These are phyloP conservation scores for Uncinocarpus reesii DNA, from an alignment of 2,329 filamentous ascomycete species.

Conservation along the genomic window DNA sequence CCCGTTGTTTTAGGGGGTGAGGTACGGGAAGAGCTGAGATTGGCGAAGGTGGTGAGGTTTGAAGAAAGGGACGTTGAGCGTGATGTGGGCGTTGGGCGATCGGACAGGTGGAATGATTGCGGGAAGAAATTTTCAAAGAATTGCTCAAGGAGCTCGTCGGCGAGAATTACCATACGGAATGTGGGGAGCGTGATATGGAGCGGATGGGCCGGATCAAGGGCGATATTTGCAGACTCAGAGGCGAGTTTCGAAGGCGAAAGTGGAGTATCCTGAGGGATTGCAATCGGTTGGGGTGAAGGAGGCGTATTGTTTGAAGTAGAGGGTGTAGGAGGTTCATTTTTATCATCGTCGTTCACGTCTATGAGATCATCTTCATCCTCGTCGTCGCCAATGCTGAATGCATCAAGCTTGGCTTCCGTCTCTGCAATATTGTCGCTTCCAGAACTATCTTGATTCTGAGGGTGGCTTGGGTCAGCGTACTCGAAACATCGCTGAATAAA, in stretches of 20 bases:
- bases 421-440: conserved; percentile 15
- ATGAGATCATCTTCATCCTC: conserved; percentile 51
- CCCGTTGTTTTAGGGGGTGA: conserved; percentile 27
- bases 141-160: conserved; percentile 87
- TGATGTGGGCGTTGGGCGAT: conserved; percentile 44
- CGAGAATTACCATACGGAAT: conserved; percentile 96
- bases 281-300: conserved; percentile 16
- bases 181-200: conserved; percentile 93
- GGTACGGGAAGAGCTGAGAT: conserved; percentile 46
- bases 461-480: conserved; percentile 87
- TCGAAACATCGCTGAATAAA: conserved; percentile 97
- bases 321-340: conserved; percentile 5
- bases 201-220: conserved; percentile 83
- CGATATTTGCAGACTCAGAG: conserved; percentile 72
- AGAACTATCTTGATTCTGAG: conserved; percentile 45
- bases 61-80: conserved; percentile 46
- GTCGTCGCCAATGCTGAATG: conserved; percentile 69
- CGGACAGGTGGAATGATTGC: conserved; percentile 78
- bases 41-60: conserved; percentile 76
- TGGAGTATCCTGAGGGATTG: conserved; percentile 24
- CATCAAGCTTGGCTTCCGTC: conserved; percentile 37
- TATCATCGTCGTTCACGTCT: conserved; percentile 9
- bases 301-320: conserved; percentile 20
- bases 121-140: conserved; percentile 97
- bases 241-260: conserved; percentile 49